These are phyloP conservation scores for Blastomyces gilchristii DNA, from an alignment of 2,329 filamentous ascomycete genomes.

Conservation along the genomic window DNA sequence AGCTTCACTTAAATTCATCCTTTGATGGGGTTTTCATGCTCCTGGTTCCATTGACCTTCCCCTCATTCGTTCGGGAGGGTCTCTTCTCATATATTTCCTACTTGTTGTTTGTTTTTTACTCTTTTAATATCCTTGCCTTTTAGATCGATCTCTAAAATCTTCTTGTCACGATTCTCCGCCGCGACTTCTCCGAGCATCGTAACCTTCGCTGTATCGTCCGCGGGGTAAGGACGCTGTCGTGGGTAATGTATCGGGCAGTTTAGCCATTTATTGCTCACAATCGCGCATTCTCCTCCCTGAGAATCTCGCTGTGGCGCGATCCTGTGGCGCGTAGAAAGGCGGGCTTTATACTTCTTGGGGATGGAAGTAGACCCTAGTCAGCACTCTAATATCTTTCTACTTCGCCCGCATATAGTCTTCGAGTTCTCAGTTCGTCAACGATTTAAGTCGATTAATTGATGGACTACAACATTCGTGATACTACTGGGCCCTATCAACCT, in stretches of 20 bases:
- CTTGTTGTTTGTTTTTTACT: slow-evolving; percentile 14
- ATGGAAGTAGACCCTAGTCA: slow-evolving; percentile 15
- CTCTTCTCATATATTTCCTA: slow-evolving; percentile 12
- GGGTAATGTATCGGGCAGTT: slow-evolving; percentile 6
- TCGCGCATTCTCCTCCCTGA: slow-evolving; percentile 11
- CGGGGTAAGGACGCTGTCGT: slow-evolving; percentile 8
- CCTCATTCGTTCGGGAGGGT: slow-evolving; percentile 14
- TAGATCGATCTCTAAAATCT: slow-evolving; percentile 3
- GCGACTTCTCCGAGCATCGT: not conserved
- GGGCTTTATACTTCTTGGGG: slow-evolving; percentile 12
- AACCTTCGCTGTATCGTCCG: slow-evolving; percentile 8
- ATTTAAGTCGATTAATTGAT: slow-evolving; percentile 1
- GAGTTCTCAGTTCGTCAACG: not conserved
- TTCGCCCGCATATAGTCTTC: slow-evolving; percentile 11
- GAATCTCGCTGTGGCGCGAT: slow-evolving; percentile 10
- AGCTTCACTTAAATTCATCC: slow-evolving; percentile 22
- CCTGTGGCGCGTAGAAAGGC: slow-evolving; percentile 11
- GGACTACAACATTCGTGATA: not conserved
- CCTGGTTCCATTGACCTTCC: slow-evolving; percentile 11
- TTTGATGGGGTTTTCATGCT: slow-evolving; percentile 17
- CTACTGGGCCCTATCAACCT: slow-evolving; percentile 17
- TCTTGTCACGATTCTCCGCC: not conserved
- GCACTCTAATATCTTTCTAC: slow-evolving; percentile 9
- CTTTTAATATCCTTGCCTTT: slow-evolving; percentile 10
- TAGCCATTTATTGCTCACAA: slow-evolving; percentile 8